A percentile compares a stretch with the other conserved stretches of the same genome.
These are phyloP conservation scores for Kodamaea sp. DNA, from an alignment of 1,139 yeast genomes.

Conservation along the genomic window DNA sequence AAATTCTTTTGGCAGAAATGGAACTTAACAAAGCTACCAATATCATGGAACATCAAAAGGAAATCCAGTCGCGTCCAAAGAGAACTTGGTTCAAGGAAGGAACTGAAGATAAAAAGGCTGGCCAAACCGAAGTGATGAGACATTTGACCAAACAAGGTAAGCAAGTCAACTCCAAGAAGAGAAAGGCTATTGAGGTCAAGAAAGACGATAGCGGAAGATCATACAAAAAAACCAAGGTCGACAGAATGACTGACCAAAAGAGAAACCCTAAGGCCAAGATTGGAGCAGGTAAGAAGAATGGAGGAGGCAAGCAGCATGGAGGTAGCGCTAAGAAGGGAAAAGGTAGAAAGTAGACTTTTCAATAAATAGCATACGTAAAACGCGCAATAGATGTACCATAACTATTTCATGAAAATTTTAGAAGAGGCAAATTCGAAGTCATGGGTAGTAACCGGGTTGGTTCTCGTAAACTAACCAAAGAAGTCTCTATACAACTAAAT, in stretches of 20 bases:
- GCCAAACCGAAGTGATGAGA: conserved; percentile 45
- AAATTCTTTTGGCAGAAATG: conserved; percentile 85
- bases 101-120: conserved; percentile 57
- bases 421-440: too few species aligned
- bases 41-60: conserved; percentile 73
- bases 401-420: too few species aligned
- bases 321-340: too few species aligned
- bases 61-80: conserved; percentile 85
- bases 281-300: conserved; percentile 16
- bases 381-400: too few species aligned
- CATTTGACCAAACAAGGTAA: conserved; percentile 48
- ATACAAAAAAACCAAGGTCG: conserved; percentile 71
- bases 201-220: conserved; percentile 52
- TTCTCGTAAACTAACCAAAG: too few species aligned
- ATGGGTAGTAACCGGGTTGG: too few species aligned
- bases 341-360: too few species aligned
- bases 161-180: conserved; percentile 31
- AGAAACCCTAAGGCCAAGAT: conserved; percentile 27
- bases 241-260: conserved; percentile 53
- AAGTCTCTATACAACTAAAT: too few species aligned
- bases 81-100: conserved; percentile 96
- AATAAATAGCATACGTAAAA: too few species aligned
- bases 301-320: too few species aligned
- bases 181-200: conserved; percentile 33
- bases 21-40: conserved; percentile 85